Conservation (phyloP, 2,329 filamentous ascomycete genomes). For the Colletotrichum filicis region DNA sequence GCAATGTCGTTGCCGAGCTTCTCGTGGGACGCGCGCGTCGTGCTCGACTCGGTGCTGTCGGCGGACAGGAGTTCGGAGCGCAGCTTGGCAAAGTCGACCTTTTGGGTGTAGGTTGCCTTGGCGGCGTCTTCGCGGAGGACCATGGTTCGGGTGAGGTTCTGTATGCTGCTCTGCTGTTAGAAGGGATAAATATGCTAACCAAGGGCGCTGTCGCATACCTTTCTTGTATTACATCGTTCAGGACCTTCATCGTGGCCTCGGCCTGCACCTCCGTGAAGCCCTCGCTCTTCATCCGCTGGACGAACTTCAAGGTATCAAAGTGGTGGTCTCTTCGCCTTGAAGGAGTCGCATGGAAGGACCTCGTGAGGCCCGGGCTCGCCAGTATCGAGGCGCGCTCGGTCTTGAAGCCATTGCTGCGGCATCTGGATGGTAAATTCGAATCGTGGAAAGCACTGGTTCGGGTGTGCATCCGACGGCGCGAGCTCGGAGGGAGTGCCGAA, state of each 20-base stretch:
- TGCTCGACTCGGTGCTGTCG: constrained; percentile 89
- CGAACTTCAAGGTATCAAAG: constrained; percentile 98
- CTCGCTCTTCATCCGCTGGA: constrained; percentile 87
- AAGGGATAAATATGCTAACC: not conserved
- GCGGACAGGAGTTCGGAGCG: constrained; percentile 92
- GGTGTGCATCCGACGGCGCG: constrained; percentile 33
- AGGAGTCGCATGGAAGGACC: constrained; percentile 76
- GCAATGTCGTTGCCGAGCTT: constrained; percentile 93
- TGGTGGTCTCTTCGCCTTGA: constrained; percentile 81
- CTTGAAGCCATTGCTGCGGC: constrained; percentile 5
- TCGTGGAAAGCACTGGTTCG: constrained; percentile 41
- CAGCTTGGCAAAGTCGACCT: constrained; percentile 97
- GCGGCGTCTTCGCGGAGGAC: constrained; percentile 93
- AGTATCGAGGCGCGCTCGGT: constrained; percentile 37
- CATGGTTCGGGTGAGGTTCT: constrained; percentile 98
- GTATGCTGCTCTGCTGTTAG: constrained; percentile 71
- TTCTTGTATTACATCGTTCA: constrained; percentile 97
- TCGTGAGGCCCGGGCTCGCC: constrained; percentile 45
- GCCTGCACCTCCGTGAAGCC: constrained; percentile 96
- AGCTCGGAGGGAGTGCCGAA: constrained; percentile 39
- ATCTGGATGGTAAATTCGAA: constrained; percentile 33
- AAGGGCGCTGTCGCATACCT: constrained; percentile 61
- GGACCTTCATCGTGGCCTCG: constrained; percentile 97
- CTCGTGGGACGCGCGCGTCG: constrained; percentile 91
- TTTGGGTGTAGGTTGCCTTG: constrained; percentile 83